Percentiles rank a stretch among this genome's conserved stretches.
Conservation (phyloP, 495 filamentous ascomycete genomes). For the Xeromyces bisporus region DNA sequence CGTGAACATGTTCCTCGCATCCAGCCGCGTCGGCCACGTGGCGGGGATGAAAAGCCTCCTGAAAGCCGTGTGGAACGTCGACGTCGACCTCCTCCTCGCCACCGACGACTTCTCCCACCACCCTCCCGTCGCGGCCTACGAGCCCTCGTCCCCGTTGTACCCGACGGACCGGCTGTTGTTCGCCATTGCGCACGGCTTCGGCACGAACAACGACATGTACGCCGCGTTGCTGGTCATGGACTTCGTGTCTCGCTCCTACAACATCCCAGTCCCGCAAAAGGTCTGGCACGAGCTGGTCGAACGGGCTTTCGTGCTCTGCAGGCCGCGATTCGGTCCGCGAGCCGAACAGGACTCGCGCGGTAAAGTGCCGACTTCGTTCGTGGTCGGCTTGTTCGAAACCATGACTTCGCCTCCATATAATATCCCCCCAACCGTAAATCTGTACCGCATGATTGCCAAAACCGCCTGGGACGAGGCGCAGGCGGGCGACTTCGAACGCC, state of each 20-base stretch:
- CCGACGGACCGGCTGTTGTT: slow-evolving; percentile 37
- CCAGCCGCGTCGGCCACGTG: slow-evolving; percentile 37
- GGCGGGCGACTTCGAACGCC: slow-evolving; percentile 9
- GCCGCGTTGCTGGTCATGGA: slow-evolving; percentile 37
- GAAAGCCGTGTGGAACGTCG: slow-evolving; percentile 39
- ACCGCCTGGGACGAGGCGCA: slow-evolving; percentile 6
- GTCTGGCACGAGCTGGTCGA: slow-evolving; percentile 44
- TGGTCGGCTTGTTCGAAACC: slow-evolving; percentile 32
- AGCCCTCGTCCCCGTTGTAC: slow-evolving; percentile 33
- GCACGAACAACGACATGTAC: slow-evolving; percentile 37
- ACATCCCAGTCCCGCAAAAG: slow-evolving; percentile 26
- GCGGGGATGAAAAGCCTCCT: slow-evolving; percentile 31
- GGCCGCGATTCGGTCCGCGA: slow-evolving; percentile 8
- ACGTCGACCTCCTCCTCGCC: slow-evolving; percentile 26
- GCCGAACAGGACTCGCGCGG: slow-evolving; percentile 8
- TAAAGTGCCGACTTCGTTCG: slow-evolving; percentile 22
- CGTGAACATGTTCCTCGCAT: slow-evolving; percentile 36
- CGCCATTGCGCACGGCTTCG: slow-evolving; percentile 41
- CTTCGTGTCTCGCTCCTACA: slow-evolving; percentile 38
- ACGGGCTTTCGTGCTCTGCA: slow-evolving; percentile 38
- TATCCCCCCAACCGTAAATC: slow-evolving; percentile 33
- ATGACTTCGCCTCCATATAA: slow-evolving; percentile 43
- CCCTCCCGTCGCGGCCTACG: slow-evolving; percentile 15
- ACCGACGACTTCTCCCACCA: slow-evolving; percentile 10
- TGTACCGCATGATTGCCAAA: slow-evolving; percentile 36